These are phyloP conservation scores for Boletus barrowsii DNA, from an alignment of 768 basidiomycete genomes.

Conservation along the genomic window DNA sequence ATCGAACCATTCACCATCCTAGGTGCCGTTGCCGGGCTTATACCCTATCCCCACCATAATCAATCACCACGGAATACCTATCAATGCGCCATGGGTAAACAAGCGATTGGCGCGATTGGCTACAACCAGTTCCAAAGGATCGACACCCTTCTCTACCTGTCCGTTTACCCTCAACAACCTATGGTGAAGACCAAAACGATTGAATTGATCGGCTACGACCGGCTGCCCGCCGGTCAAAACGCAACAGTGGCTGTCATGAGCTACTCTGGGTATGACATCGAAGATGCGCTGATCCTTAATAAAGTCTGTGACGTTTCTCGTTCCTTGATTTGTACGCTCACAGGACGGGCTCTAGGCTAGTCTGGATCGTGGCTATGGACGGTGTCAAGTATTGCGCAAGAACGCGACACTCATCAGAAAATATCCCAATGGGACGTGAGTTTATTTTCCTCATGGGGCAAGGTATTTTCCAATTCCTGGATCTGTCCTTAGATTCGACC, in stretches of 20 bases:
- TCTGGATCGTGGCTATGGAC: slow-evolving; percentile 94
- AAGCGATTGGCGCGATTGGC: slow-evolving; percentile 97
- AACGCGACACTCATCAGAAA: slow-evolving; percentile 91
- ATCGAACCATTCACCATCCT: slow-evolving; percentile 98
- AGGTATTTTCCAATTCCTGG: slow-evolving; percentile 7
- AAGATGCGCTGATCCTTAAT: slow-evolving; percentile 96
- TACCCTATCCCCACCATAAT: slow-evolving; percentile 99
- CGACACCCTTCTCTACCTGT: slow-evolving; percentile 95
- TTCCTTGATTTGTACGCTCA: slow-evolving; percentile 6
- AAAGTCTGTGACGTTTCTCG: slow-evolving; percentile 47
- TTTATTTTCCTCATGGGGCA: slow-evolving; percentile 26
- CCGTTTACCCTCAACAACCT: slow-evolving; percentile 97
- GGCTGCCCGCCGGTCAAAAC: slow-evolving; percentile 96
- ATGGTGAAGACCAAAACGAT: slow-evolving; percentile 99
- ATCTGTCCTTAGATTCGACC: slow-evolving; percentile 65
- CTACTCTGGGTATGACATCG: slow-evolving; percentile 98
- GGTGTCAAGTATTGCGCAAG: slow-evolving; percentile 97
- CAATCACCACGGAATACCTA: slow-evolving; percentile 99
- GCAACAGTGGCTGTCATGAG: slow-evolving; percentile 99
- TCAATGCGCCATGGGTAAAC: slow-evolving; percentile 99
- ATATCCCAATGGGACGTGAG: slow-evolving; percentile 96
- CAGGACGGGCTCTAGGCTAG: slow-evolving; percentile 58
- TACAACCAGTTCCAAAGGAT: slow-evolving; percentile 98
- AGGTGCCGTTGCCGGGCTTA: slow-evolving; percentile 96
- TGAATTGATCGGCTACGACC: slow-evolving; percentile 94